phyloP scores from a whole-genome alignment of 2,329 filamentous ascomycete genomes.

The Lasiodiplodia hormozganensis region DNA sequence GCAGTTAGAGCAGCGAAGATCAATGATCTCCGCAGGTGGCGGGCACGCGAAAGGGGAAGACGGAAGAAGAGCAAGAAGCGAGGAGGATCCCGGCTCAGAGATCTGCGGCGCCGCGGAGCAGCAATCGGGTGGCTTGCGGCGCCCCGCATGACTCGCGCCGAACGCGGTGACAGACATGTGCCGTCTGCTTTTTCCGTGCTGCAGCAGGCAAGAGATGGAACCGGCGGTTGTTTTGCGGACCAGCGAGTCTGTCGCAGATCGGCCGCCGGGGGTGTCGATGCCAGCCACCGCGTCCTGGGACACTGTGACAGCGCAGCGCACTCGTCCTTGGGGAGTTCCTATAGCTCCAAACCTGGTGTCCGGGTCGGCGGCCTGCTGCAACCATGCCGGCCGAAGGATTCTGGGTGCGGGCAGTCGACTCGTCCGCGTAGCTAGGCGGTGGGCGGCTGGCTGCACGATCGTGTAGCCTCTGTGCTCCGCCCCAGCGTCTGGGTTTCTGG shows the following conservation, averaged over 20 bases:
- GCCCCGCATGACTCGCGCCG: conserved; percentile 25
- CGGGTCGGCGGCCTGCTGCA: conserved; percentile 17
- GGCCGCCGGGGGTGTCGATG: conserved; percentile 8
- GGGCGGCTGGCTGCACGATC: conserved; percentile 27
- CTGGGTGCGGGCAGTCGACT: not conserved
- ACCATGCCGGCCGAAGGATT: conserved; percentile 20
- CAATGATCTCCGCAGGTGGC: conserved; percentile 24
- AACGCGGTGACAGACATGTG: conserved; percentile 12
- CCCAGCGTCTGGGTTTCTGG: conserved; percentile 27
- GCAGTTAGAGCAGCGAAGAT: conserved; percentile 12
- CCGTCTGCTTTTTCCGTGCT: conserved; percentile 14
- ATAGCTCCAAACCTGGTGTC: conserved; percentile 21
- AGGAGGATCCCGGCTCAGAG: conserved; percentile 14
- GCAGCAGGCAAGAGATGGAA: conserved; percentile 9
- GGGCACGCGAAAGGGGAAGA: conserved; percentile 23
- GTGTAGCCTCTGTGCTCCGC: conserved; percentile 29
- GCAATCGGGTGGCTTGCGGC: conserved; percentile 24
- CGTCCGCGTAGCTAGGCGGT: conserved; percentile 3
- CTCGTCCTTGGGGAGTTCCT: conserved; percentile 8
- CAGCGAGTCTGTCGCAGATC: conserved; percentile 1
- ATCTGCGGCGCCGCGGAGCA: conserved; percentile 19
- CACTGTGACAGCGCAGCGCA: conserved; percentile 21
- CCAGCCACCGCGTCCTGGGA: conserved; percentile 16
- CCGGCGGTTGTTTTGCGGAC: conserved; percentile 19
- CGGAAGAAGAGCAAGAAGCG: conserved; percentile 12